Evolutionary conservation across 2,329 filamentous ascomycete genomes (phyloP).

Genomic region (Colletotrichum musicola): DNA sequence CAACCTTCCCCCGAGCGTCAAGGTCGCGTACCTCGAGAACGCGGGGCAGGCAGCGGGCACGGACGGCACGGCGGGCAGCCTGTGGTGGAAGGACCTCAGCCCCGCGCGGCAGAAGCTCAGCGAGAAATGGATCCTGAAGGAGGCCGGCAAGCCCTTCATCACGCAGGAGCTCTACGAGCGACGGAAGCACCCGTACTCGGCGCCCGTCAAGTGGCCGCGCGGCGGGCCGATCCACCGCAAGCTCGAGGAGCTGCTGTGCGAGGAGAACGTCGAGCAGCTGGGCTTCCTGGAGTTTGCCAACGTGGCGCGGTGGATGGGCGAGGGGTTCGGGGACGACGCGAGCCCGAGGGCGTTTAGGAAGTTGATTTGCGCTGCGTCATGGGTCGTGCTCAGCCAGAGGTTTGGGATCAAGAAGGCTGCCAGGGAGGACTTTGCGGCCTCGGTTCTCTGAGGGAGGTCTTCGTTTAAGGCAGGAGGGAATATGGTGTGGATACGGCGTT

Average conservation of each 20-base stretch:
- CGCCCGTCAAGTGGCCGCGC: slow-evolving; percentile 55
- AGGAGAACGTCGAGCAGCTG: slow-evolving; percentile 51
- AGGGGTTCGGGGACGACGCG: slow-evolving; percentile 53
- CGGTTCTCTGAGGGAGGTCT: too few species aligned
- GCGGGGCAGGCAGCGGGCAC: not conserved
- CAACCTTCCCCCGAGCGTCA: slow-evolving; percentile 46
- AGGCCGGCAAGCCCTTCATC: slow-evolving; percentile 52
- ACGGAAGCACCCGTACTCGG: slow-evolving; percentile 64
- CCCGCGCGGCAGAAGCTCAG: slow-evolving; percentile 43
- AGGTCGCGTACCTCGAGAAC: slow-evolving; percentile 40
- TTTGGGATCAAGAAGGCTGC: slow-evolving; percentile 35
- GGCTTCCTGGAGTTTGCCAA: slow-evolving; percentile 56
- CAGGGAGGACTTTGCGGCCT: not conserved
- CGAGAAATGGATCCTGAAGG: slow-evolving; percentile 65
- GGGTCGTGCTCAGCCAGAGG: slow-evolving; percentile 30
- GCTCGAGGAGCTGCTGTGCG: slow-evolving; percentile 48
- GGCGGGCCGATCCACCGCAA: slow-evolving; percentile 57
- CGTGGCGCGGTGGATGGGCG: slow-evolving; percentile 49
- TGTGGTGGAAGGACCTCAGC: slow-evolving; percentile 49
- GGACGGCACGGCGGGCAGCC: slow-evolving; percentile 49
- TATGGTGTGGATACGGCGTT: too few species aligned
- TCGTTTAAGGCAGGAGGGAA: too few species aligned
- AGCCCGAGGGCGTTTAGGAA: slow-evolving; percentile 42
- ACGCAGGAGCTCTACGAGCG: slow-evolving; percentile 64
- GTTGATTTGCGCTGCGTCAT: slow-evolving; percentile 22